These are phyloP conservation scores for Fusarium pseudoanthophilum DNA, from an alignment of 2,329 filamentous ascomycete genomes.

Conservation along the genomic window DNA sequence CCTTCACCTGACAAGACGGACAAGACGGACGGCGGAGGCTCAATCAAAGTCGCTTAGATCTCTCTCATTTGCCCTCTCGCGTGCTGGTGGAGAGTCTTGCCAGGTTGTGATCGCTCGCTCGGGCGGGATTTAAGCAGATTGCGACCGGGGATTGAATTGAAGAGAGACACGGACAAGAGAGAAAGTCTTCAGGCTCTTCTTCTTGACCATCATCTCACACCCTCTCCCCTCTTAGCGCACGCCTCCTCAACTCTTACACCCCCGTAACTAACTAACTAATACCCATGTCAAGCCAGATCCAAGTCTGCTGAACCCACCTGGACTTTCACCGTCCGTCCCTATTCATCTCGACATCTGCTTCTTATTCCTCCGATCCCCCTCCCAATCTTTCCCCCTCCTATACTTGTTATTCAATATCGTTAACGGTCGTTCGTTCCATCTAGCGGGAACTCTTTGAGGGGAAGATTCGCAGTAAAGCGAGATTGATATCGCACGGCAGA, in stretches of 20 bases:
- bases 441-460: conserved; percentile 4
- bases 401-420: conserved; percentile 7
- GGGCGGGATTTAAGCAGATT: conserved; percentile 44
- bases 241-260: background rate
- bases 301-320: conserved; percentile 32
- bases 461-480: background rate
- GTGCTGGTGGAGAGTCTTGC: conserved; percentile 38
- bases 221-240: conserved; percentile 4
- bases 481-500: conserved; percentile 4
- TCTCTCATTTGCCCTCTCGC: conserved; percentile 44
- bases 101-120: conserved; percentile 40
- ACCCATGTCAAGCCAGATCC: conserved; percentile 36
- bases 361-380: conserved; percentile 31
- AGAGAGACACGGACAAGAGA: background rate
- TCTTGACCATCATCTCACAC: background rate
- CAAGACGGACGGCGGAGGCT: conserved; percentile 14
- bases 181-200: background rate
- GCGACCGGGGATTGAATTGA: conserved; percentile 22
- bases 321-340: conserved; percentile 35
- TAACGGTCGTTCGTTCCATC: conserved; percentile 8
- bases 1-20: conserved; percentile 2
- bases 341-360: conserved; percentile 36
- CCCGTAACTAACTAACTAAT: background rate
- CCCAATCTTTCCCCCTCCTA: conserved; percentile 9
- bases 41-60: conserved; percentile 38